A percentile compares a stretch with the other conserved stretches of the same genome.
phyloP scores from a whole-genome alignment of 2,329 filamentous ascomycete species.

The Colletotrichum caudatum region DNA sequence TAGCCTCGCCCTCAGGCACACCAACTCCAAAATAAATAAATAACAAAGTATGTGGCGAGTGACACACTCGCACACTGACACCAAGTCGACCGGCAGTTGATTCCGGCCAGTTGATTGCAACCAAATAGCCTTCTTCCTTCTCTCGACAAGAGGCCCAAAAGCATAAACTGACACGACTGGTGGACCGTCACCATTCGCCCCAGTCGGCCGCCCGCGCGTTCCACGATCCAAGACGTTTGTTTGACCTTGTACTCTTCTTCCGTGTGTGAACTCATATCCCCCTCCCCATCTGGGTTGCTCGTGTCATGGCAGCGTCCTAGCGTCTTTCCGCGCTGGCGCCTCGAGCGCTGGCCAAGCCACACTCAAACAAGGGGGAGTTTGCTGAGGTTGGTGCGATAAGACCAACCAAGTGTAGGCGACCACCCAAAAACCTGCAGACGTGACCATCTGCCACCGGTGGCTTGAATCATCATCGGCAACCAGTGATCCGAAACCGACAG shows the following conservation, averaged over 20 bases:
- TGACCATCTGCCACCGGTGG: slow-evolving; percentile 19
- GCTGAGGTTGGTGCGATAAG: no score
- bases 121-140: slow-evolving; percentile 10
- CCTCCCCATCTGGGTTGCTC: slow-evolving; percentile 2
- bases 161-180: slow-evolving; percentile 16
- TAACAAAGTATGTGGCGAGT: neutral
- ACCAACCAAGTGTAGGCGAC: neutral
- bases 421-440: neutral
- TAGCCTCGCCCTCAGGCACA: neutral
- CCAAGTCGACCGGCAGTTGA: neutral
- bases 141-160: slow-evolving; percentile 10
- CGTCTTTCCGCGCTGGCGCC: slow-evolving; percentile 19
- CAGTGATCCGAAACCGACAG: slow-evolving; percentile 31
- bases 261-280: neutral
- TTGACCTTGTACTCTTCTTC: neutral
- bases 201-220: slow-evolving; percentile 15
- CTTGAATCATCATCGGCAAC: slow-evolving; percentile 22
- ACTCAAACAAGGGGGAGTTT: neutral
- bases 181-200: slow-evolving; percentile 1
- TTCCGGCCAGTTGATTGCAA: slow-evolving; percentile 1
- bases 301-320: slow-evolving; percentile 33
- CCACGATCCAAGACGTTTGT: slow-evolving; percentile 29
- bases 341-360: slow-evolving; percentile 36
- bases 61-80: neutral
- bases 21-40: slow-evolving; percentile 7